Evolutionary conservation across 2,329 filamentous ascomycete species (phyloP).

Genomic region (Alternaria brassicae): DNA sequence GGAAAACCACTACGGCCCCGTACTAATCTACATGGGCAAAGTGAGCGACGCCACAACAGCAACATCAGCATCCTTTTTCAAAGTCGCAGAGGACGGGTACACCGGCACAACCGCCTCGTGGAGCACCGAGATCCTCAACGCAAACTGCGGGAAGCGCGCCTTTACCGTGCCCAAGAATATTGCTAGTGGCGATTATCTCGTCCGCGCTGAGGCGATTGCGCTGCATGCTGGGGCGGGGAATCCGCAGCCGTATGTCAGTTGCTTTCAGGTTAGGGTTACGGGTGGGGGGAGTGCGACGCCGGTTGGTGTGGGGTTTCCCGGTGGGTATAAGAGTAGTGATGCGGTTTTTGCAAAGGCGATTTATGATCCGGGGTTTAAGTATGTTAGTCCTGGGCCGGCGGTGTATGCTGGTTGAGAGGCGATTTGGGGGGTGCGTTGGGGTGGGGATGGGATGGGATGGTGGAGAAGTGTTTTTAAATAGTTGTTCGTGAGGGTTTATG

Average conservation of each 20-base stretch:
- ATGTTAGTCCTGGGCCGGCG: constrained; percentile 44
- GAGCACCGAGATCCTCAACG: constrained; percentile 50
- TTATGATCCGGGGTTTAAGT: constrained; percentile 45
- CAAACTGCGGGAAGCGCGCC: constrained; percentile 48
- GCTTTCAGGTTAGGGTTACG: constrained; percentile 50
- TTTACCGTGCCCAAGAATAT: constrained; percentile 47
- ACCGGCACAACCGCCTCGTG: constrained; percentile 45
- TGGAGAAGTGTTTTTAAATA: not conserved
- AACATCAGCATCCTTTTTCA: constrained; percentile 44
- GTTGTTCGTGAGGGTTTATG: not conserved
- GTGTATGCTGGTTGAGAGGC: constrained; percentile 40
- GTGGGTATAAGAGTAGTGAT: constrained; percentile 45
- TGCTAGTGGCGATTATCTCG: constrained; percentile 44
- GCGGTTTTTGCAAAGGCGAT: constrained; percentile 45
- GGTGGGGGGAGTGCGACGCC: constrained; percentile 45
- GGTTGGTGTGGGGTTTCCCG: constrained; percentile 44
- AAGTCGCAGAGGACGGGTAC: constrained; percentile 49
- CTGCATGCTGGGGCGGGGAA: constrained; percentile 43
- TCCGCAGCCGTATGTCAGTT: constrained; percentile 46
- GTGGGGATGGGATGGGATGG: too few relatives aligned
- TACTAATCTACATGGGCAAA: constrained; percentile 50
- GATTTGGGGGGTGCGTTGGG: not conserved
- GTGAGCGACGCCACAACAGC: constrained; percentile 46
- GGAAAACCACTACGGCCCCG: constrained; percentile 50
- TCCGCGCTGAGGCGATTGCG: constrained; percentile 45